Conservation (phyloP, 768 basidiomycete genomes). For the Baorangia bicolor region DNA sequence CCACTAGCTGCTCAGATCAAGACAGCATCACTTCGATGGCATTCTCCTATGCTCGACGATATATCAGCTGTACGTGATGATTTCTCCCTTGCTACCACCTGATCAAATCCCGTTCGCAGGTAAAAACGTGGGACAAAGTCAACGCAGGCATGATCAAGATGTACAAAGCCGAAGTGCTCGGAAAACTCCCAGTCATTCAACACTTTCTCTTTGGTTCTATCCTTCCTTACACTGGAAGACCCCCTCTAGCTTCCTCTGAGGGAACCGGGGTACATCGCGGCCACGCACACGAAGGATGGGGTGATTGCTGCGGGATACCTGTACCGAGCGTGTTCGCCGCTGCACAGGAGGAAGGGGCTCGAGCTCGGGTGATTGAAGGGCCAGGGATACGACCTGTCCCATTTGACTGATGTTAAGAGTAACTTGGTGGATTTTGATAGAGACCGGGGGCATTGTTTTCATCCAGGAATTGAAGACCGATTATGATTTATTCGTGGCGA, state of each 20-base stretch:
- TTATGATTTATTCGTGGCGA: not conserved
- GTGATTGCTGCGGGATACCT: conserved; percentile 89
- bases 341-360: conserved; percentile 44
- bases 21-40: conserved; percentile 93
- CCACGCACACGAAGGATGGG: conserved; percentile 62
- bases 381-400: conserved; percentile 75
- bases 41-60: conserved; percentile 98
- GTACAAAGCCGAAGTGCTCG: conserved; percentile 93
- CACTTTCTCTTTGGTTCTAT: conserved; percentile 94
- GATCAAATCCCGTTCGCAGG: conserved; percentile 32
- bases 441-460: not conserved
- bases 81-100: not conserved
- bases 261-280: conserved; percentile 18
- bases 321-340: conserved; percentile 84
- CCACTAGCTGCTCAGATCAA: conserved; percentile 62
- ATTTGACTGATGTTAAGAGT: conserved; percentile 54
- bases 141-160: conserved; percentile 97
- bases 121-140: conserved; percentile 95
- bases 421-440: not conserved
- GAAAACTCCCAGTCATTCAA: conserved; percentile 93
- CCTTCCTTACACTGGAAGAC: conserved; percentile 64
- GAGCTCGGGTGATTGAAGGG: conserved; percentile 47
- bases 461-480: no score
- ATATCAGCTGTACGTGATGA: conserved; percentile 69
- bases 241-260: conserved; percentile 33